Conservation (phyloP, 1,139 yeast genomes). For the Yamadazyma atmosphaerica region DNA sequence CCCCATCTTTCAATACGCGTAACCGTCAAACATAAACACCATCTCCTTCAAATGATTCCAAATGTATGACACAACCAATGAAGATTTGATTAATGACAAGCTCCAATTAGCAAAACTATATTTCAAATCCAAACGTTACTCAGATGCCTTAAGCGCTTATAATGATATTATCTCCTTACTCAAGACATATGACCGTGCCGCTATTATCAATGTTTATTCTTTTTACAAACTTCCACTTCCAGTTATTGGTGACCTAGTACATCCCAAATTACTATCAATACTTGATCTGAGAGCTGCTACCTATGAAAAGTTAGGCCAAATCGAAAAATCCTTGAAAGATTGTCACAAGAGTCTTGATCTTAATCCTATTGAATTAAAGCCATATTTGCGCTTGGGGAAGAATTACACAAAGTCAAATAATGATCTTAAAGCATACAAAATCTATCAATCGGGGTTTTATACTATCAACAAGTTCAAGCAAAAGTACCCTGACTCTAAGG, state of each 20-base stretch:
- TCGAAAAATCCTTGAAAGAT: conserved; percentile 45
- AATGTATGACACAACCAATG: conserved; percentile 10
- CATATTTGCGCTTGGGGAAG: conserved; percentile 57
- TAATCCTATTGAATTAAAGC: conserved; percentile 61
- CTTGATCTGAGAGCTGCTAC: conserved; percentile 61
- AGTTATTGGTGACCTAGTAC: conserved; percentile 25
- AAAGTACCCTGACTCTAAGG: conserved; percentile 18
- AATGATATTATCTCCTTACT: conserved; percentile 20
- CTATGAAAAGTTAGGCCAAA: conserved; percentile 47
- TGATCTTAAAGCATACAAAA: conserved; percentile 42
- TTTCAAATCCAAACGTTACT: conserved; percentile 30
- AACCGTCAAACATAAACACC: not conserved
- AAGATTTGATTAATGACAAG: conserved; percentile 29
- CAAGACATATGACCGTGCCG: conserved; percentile 14
- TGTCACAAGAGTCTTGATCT: conserved; percentile 39
- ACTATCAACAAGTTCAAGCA: conserved; percentile 27
- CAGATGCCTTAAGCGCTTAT: conserved; percentile 28
- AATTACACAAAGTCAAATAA: conserved; percentile 30
- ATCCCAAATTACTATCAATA: conserved; percentile 24
- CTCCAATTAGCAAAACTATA: conserved; percentile 31
- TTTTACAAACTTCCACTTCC: conserved; percentile 27
- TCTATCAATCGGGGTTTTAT: conserved; percentile 43
- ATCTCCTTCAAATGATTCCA: not conserved
- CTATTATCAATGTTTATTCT: conserved; percentile 21
- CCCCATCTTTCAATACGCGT: no score